phyloP scores from a whole-genome alignment of 805 yeast species.

The Komagataella pastoris region DNA sequence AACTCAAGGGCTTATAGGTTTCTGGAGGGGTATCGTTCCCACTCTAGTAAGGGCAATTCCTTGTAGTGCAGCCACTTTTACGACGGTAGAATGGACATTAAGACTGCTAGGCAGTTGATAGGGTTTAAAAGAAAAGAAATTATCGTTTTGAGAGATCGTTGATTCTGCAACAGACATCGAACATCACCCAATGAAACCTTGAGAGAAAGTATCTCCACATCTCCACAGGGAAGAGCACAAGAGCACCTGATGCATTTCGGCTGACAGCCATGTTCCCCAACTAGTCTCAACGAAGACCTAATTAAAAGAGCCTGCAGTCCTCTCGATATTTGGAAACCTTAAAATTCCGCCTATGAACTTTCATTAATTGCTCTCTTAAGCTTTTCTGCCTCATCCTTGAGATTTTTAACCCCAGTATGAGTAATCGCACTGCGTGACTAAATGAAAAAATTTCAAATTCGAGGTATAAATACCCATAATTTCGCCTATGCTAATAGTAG shows the following conservation, averaged over 20 bases:
- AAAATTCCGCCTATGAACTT: background rate
- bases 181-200: background rate
- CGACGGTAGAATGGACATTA: slow-evolving; percentile 58
- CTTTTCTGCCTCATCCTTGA: background rate
- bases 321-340: background rate
- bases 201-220: background rate
- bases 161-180: background rate
- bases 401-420: background rate
- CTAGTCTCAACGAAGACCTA: too few species aligned
- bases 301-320: background rate
- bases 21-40: slow-evolving; percentile 53
- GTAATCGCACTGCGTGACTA: background rate
- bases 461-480: background rate
- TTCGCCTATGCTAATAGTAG: background rate
- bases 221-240: too few species aligned
- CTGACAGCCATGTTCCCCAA: too few species aligned
- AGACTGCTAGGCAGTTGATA: slow-evolving; percentile 28
- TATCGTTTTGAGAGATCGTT: background rate
- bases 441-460: background rate
- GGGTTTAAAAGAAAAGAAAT: background rate
- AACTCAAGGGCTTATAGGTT: slow-evolving; percentile 33
- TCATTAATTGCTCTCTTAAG: background rate
- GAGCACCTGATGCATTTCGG: too few species aligned
- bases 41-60: slow-evolving; percentile 49
- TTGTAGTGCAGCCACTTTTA: slow-evolving; percentile 65